A percentile compares a stretch with the other conserved stretches of the same genome.
Evolutionary conservation across 257 asterid species (phyloP).

Genomic region (Fraxinus quadrangulata): DNA sequence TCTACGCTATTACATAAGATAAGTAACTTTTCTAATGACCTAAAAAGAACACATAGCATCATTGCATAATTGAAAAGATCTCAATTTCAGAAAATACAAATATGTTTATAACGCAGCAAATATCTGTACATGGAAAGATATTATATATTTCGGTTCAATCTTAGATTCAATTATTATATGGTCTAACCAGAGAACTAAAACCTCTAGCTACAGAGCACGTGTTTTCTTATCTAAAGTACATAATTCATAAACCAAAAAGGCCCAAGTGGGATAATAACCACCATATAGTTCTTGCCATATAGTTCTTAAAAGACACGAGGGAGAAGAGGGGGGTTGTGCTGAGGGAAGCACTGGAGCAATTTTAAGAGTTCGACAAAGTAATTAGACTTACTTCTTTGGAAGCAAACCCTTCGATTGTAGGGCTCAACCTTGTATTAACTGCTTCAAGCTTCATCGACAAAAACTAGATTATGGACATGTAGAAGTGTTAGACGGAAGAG

Average conservation of each 20-base stretch:
- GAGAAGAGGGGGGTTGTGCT: not conserved
- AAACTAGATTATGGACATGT: slow-evolving; percentile 48
- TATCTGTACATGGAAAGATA: not conserved
- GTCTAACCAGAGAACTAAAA: not conserved
- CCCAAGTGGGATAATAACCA: not conserved
- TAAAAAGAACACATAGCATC: not conserved
- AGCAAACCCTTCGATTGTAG: slow-evolving; percentile 59
- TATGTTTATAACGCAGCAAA: not conserved
- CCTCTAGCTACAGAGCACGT: not conserved
- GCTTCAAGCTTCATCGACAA: slow-evolving; percentile 29
- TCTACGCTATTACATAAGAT: not conserved
- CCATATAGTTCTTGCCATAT: no score
- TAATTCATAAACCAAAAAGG: not conserved
- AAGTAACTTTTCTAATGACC: not conserved
- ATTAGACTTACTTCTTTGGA: slow-evolving; percentile 68
- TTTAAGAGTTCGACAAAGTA: not conserved
- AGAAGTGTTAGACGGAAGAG: slow-evolving; percentile 16
- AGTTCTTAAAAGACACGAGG: no score
- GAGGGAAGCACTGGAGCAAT: not conserved
- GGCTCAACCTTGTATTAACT: slow-evolving; percentile 18
- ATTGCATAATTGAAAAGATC: not conserved
- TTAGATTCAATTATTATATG: not conserved
- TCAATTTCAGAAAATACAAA: not conserved
- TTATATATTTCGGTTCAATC: not conserved
- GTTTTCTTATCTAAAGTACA: not conserved